Percentiles rank a stretch among this genome's conserved stretches.
Evolutionary conservation across 345 rosid species (phyloP).

Genomic region (Excoecaria cochinchinensis): DNA sequence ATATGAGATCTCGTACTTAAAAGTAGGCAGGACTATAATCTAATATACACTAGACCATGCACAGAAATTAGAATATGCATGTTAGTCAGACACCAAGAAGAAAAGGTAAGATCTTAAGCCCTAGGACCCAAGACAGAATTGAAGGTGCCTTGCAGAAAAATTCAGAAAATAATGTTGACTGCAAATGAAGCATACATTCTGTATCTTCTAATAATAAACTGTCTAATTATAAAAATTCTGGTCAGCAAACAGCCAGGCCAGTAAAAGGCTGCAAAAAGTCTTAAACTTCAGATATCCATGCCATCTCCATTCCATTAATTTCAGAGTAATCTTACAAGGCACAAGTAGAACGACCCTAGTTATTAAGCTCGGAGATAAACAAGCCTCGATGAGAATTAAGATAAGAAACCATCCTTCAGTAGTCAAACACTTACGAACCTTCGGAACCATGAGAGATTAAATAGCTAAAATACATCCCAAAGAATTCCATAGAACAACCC

Average conservation of each 20-base stretch:
- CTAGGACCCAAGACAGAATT: neutral
- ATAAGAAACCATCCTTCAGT: neutral
- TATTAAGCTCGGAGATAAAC: neutral
- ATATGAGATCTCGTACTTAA: neutral
- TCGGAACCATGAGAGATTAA: neutral
- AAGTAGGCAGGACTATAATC: neutral
- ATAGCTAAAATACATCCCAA: neutral
- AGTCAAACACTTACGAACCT: neutral
- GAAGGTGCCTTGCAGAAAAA: neutral
- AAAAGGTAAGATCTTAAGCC: neutral
- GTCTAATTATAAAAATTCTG: neutral
- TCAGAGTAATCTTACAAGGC: neutral
- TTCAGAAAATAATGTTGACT: neutral
- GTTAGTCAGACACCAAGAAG: neutral
- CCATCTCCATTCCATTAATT: neutral
- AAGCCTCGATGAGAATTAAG: neutral
- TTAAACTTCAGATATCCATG: neutral
- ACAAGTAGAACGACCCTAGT: neutral
- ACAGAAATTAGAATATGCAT: neutral
- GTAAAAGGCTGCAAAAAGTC: neutral
- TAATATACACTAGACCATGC: neutral
- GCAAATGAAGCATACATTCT: slow-evolving; percentile 1
- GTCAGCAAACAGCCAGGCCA: neutral
- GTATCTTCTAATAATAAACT: too few relatives aligned
- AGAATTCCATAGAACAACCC: neutral